Conservation (phyloP, 495 filamentous ascomycete genomes). For the Hyaloscypha hepaticicola region DNA sequence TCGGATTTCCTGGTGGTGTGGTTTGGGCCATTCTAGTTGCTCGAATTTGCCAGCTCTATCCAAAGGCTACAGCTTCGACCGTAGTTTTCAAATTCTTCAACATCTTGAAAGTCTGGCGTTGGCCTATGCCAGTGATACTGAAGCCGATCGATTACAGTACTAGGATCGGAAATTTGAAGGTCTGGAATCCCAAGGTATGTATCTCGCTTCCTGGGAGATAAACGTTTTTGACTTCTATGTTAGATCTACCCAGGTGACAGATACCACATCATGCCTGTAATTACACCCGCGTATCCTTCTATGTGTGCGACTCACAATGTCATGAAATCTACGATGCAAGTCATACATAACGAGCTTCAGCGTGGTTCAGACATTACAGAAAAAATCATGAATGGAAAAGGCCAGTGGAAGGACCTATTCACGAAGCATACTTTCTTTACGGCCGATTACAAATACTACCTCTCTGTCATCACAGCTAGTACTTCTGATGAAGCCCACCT, state of each 20-base stretch:
- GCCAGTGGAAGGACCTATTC: conserved; percentile 85
- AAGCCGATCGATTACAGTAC: conserved; percentile 75
- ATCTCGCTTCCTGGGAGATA: no score
- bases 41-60: conserved; percentile 95
- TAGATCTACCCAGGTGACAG: conserved; percentile 51
- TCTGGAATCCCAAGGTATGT: conserved; percentile 91
- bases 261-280: conserved; percentile 92
- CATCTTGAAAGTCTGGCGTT: conserved; percentile 87
- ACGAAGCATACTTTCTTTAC: conserved; percentile 90
- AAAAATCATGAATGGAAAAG: conserved; percentile 71
- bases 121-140: conserved; percentile 87
- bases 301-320: conserved; percentile 98
- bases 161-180: conserved; percentile 71
- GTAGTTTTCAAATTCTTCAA: conserved; percentile 91
- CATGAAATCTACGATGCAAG: conserved; percentile 75
- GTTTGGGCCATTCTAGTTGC: conserved; percentile 98
- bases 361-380: conserved; percentile 75
- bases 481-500: conserved; percentile 81
- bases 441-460: conserved; percentile 87
- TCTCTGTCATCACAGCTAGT: conserved; percentile 83
- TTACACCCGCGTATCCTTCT: conserved; percentile 92
- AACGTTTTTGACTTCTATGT: neutral
- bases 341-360: conserved; percentile 80
- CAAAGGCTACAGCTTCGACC: conserved; percentile 80
- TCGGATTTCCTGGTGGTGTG: conserved; percentile 94